phyloP scores from a whole-genome alignment of 2,329 filamentous ascomycete genomes.

The Trichoderma pleuroti region DNA sequence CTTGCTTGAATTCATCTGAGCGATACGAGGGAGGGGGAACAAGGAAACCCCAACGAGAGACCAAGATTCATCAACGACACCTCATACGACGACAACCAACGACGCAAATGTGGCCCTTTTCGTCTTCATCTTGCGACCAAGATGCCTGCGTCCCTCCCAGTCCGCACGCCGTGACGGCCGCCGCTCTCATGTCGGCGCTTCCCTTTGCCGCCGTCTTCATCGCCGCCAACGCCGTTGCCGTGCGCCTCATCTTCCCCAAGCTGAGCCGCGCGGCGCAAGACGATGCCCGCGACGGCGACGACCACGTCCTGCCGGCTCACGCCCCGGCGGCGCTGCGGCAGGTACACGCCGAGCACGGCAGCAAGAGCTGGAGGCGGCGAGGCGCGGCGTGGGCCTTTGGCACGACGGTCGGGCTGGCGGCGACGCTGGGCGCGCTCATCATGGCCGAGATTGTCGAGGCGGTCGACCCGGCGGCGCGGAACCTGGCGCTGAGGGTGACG shows the following conservation, averaged over 20 bases:
- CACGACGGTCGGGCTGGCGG: constrained; percentile 70
- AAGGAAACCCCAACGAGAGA: neutral
- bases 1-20: neutral
- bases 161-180: constrained; percentile 40
- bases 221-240: constrained; percentile 58
- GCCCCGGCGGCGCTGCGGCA: constrained; percentile 58
- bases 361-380: constrained; percentile 48
- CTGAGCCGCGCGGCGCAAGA: constrained; percentile 56
- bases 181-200: constrained; percentile 56
- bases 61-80: neutral
- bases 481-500: constrained; percentile 64
- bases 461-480: constrained; percentile 64
- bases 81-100: neutral
- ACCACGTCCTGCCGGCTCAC: constrained; percentile 59
- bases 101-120: constrained; percentile 38
- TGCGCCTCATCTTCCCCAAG: constrained; percentile 68
- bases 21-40: neutral
- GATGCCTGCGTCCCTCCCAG: constrained; percentile 52
- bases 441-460: constrained; percentile 79
- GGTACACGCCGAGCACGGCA: constrained; percentile 56
- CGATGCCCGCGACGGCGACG: constrained; percentile 50
- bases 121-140: constrained; percentile 48
- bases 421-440: constrained; percentile 75
- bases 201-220: constrained; percentile 71
- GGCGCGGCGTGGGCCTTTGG: constrained; percentile 66